These are phyloP conservation scores for Boechera stricta DNA, from an alignment of 345 rosid genomes.

Conservation along the genomic window DNA sequence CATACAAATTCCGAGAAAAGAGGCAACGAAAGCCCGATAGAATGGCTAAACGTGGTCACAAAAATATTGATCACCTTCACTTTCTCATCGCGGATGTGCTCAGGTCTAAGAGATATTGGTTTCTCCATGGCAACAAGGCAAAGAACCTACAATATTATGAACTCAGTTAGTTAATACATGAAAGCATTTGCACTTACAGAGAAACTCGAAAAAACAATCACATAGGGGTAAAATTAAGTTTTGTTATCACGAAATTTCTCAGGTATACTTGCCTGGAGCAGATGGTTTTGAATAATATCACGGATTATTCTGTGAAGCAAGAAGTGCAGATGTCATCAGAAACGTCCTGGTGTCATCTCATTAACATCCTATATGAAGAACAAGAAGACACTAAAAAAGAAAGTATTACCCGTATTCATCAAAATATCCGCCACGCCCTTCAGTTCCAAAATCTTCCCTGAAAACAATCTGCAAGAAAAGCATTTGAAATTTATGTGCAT, in stretches of 20 bases:
- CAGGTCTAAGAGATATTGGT: slow-evolving; percentile 95
- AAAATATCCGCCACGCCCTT: slow-evolving; percentile 99
- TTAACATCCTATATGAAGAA: neutral
- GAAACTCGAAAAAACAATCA: slow-evolving; percentile 6
- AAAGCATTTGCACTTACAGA: slow-evolving; percentile 17
- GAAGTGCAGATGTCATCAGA: slow-evolving; percentile 21
- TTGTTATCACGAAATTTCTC: neutral
- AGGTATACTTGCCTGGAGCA: slow-evolving; percentile 71
- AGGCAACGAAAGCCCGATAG: neutral
- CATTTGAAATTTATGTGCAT: neutral
- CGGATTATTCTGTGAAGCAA: slow-evolving; percentile 72
- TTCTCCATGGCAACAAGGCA: slow-evolving; percentile 99
- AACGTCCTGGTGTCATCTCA: neutral
- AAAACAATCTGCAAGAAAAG: slow-evolving; percentile 74
- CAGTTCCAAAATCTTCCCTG: slow-evolving; percentile 98
- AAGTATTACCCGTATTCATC: slow-evolving; percentile 85
- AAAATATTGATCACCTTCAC: slow-evolving; percentile 71
- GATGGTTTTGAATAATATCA: slow-evolving; percentile 96
- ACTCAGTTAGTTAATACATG: slow-evolving; percentile 17
- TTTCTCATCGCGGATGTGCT: slow-evolving; percentile 98
- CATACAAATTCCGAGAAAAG: neutral
- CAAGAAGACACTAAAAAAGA: slow-evolving; percentile 13
- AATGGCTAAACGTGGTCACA: slow-evolving; percentile 29
- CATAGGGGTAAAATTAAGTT: neutral
- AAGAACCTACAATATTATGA: slow-evolving; percentile 65